These are phyloP conservation scores for Yarrowia bubula DNA, from an alignment of 805 yeast genomes.

Conservation along the genomic window DNA sequence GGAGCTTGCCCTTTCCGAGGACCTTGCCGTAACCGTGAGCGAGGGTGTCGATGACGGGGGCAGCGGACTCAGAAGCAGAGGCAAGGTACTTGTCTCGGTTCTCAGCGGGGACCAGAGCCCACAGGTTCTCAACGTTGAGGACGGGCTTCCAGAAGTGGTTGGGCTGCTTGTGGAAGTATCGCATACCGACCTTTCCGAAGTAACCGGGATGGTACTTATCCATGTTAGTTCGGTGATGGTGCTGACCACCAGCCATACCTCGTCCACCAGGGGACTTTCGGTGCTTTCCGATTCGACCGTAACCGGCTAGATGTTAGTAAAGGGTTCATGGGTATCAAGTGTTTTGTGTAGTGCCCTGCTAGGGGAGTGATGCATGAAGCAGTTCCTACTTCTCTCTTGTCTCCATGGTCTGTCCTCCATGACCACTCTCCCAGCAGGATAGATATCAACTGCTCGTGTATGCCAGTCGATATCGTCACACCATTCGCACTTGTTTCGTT, in stretches of 20 bases:
- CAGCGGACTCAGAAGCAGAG: conserved; percentile 80
- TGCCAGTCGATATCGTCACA: conserved; percentile 28
- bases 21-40: conserved; percentile 99
- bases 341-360: background rate
- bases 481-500: conserved; percentile 27
- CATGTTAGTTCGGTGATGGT: conserved; percentile 99
- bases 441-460: conserved; percentile 22
- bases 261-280: conserved; percentile 99
- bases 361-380: background rate
- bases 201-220: conserved; percentile 99
- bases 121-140: conserved; percentile 95
- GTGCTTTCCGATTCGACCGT: conserved; percentile 99
- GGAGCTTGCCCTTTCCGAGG: conserved; percentile 98
- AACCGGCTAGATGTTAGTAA: conserved; percentile 75
- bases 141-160: conserved; percentile 97
- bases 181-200: conserved; percentile 99
- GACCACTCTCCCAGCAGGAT: conserved; percentile 1
- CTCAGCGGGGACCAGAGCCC: conserved; percentile 93
- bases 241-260: conserved; percentile 99
- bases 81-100: conserved; percentile 92
- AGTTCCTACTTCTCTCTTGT: too few relatives aligned
- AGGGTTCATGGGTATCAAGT: background rate
- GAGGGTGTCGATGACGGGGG: conserved; percentile 98
- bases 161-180: conserved; percentile 96
- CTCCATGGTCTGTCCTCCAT: background rate